Conservation (phyloP, 768 basidiomycete genomes). For the Suillus ampliporus region DNA sequence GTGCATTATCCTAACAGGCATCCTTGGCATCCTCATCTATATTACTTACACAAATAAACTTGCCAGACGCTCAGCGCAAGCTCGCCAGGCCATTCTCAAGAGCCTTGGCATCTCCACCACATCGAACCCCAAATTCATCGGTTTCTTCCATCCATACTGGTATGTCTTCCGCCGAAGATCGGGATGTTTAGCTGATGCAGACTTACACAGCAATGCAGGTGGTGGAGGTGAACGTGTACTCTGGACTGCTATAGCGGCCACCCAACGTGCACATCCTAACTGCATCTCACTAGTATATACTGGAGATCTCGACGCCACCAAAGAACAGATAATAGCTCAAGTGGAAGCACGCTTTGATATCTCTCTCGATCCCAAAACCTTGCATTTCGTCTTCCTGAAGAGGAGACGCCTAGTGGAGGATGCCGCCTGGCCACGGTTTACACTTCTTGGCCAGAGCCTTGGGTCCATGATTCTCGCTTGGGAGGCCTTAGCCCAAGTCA, state of each 20-base stretch:
- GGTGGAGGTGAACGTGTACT: conserved; percentile 96
- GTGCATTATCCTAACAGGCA: conserved; percentile 19
- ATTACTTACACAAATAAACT: conserved; percentile 29
- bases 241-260: conserved; percentile 84
- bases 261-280: conserved; percentile 71
- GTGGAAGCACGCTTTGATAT: conserved; percentile 90
- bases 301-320: conserved; percentile 82
- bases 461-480: conserved; percentile 85
- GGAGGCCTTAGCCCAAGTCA: conserved; percentile 79
- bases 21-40: conserved; percentile 25
- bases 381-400: conserved; percentile 84
- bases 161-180: conserved; percentile 41
- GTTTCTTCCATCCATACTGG: conserved; percentile 98
- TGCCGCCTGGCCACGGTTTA: conserved; percentile 86
- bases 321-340: conserved; percentile 80
- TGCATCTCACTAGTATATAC: conserved; percentile 84
- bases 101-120: conserved; percentile 17
- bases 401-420: conserved; percentile 80
- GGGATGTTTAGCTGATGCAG: conserved; percentile 37
- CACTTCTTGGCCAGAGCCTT: conserved; percentile 88
- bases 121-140: conserved; percentile 53
- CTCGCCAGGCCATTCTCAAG: conserved; percentile 27
- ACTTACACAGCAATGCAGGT: conserved; percentile 79
- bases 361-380: conserved; percentile 58
- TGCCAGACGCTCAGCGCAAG: conserved; percentile 25